Conservation (phyloP, 192 early-diverging fungal genomes). For the Coemansia sp. region DNA sequence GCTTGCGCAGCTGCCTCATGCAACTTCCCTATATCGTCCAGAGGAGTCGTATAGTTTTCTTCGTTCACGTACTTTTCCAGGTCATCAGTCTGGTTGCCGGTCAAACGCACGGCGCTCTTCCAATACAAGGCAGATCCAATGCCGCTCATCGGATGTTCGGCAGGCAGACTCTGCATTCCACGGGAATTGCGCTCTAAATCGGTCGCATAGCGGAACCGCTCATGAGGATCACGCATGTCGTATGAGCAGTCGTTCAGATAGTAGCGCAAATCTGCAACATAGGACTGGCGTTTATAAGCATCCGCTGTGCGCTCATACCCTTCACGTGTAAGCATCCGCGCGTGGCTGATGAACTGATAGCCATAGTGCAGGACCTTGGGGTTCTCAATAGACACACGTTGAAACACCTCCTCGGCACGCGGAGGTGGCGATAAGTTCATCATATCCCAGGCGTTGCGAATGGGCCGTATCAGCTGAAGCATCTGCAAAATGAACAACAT, state of each 20-base stretch:
- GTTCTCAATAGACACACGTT: not conserved
- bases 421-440: conserved; percentile 15
- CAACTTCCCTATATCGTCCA: conserved; percentile 9
- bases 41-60: conserved; percentile 8
- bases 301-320: conserved; percentile 13
- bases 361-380: conserved; percentile 10
- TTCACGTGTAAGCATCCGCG: conserved; percentile 20
- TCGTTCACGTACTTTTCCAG: conserved; percentile 20
- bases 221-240: conserved; percentile 16
- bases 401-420: conserved; percentile 23
- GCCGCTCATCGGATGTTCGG: conserved; percentile 16
- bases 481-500: conserved; percentile 16
- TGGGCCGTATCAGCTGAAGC: conserved; percentile 36
- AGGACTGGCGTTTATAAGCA: not conserved
- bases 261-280: not conserved
- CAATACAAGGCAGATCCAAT: conserved; percentile 21
- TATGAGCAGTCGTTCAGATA: conserved; percentile 23
- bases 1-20: conserved; percentile 22
- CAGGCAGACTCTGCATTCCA: conserved; percentile 3
- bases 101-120: conserved; percentile 9
- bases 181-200: conserved; percentile 16
- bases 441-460: conserved; percentile 15
- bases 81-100: not conserved
- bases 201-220: conserved; percentile 14
- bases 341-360: conserved; percentile 37